phyloP scores from a whole-genome alignment of 805 yeast species.

The Suhomyces sp. region DNA sequence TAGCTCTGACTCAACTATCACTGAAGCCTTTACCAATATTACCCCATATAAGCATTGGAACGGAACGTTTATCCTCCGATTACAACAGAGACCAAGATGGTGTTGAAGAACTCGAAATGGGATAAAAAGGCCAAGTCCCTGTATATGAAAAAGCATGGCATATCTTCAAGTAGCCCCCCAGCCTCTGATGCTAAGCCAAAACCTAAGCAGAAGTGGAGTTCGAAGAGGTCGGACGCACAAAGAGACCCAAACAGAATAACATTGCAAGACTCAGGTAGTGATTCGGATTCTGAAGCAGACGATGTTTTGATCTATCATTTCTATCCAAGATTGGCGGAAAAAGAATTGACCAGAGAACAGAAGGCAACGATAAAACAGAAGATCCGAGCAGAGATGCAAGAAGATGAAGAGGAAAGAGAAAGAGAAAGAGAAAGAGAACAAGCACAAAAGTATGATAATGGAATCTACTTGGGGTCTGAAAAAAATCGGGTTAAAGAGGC shows the following conservation, averaged over 20 bases:
- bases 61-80: too few species aligned
- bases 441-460: conserved; percentile 21
- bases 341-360: conserved; percentile 32
- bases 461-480: conserved; percentile 38
- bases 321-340: conserved; percentile 39
- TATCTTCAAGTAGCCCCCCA: conserved; percentile 15
- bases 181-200: conserved; percentile 12
- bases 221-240: conserved; percentile 22
- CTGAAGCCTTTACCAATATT: too few species aligned
- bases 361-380: conserved; percentile 37
- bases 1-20: too few species aligned
- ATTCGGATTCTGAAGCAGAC: conserved; percentile 41
- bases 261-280: conserved; percentile 33
- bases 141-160: conserved; percentile 43
- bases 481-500: conserved; percentile 5
- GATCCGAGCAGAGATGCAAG: conserved; percentile 27
- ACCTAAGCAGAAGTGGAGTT: conserved; percentile 35
- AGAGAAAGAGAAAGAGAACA: conserved; percentile 11
- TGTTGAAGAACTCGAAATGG: conserved; percentile 44
- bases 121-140: conserved; percentile 42
- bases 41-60: too few species aligned
- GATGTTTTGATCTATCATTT: conserved; percentile 40
- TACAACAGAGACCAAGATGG: too few species aligned
- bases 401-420: conserved; percentile 15
- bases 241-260: conserved; percentile 11